Conservation (phyloP, 768 basidiomycete genomes). For the Crucibulum laeve region DNA sequence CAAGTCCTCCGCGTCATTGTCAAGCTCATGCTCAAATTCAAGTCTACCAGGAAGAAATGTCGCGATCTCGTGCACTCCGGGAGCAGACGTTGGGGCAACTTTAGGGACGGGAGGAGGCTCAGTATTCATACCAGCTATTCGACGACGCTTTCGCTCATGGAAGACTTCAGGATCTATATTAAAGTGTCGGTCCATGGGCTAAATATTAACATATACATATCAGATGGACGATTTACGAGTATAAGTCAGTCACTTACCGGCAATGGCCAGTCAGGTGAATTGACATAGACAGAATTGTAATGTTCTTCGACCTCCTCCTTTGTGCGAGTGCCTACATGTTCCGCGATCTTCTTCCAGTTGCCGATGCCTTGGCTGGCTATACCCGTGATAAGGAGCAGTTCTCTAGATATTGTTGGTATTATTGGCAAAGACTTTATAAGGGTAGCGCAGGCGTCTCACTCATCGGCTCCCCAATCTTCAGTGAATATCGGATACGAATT, state of each 20-base stretch:
- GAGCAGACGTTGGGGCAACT: slow-evolving; percentile 80
- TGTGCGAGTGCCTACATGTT: slow-evolving; percentile 90
- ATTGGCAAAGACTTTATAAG: background rate
- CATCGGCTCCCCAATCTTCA: slow-evolving; percentile 96
- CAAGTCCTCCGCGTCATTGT: slow-evolving; percentile 94
- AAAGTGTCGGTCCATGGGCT: slow-evolving; percentile 60
- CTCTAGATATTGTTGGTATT: slow-evolving; percentile 40
- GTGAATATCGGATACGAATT: slow-evolving; percentile 96
- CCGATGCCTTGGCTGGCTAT: slow-evolving; percentile 85
- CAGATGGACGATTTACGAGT: slow-evolving; percentile 2
- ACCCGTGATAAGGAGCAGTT: slow-evolving; percentile 86
- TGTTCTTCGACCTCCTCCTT: slow-evolving; percentile 93
- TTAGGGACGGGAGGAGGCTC: slow-evolving; percentile 56
- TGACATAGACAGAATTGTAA: slow-evolving; percentile 77
- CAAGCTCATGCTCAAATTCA: slow-evolving; percentile 96
- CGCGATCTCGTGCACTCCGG: slow-evolving; percentile 88
- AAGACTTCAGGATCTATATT: slow-evolving; percentile 78
- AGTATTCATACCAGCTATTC: slow-evolving; percentile 78
- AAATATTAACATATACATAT: slow-evolving; percentile 10
- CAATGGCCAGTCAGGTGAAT: slow-evolving; percentile 74
- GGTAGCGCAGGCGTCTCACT: slow-evolving; percentile 46
- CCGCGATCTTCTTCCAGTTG: slow-evolving; percentile 95
- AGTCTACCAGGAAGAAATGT: slow-evolving; percentile 95
- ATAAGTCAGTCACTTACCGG: slow-evolving; percentile 51
- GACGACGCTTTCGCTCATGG: slow-evolving; percentile 81